Evolutionary conservation across 345 rosid species (phyloP), one percentile per base, ranked within the genome.

Genomic region (Salix purpurea): DNA sequence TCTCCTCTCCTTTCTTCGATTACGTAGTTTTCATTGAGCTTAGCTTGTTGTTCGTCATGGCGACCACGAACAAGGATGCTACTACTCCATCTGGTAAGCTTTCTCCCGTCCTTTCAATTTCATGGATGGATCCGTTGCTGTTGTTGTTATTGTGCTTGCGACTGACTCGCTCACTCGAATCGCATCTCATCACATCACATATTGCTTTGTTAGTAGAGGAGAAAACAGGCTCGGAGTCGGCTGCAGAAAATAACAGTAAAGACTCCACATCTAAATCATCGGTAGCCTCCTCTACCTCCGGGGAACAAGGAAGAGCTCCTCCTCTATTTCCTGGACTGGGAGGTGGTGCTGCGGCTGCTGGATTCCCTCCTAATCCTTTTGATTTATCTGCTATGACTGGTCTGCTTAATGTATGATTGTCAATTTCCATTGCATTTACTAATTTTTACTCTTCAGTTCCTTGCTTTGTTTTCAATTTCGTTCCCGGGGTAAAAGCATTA

Each of bases 361-460:
- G 46, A 23, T 30, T 88, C 19, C 76, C 84, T 70, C 78, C 91
- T 50, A 92, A 91, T 83, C 92, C 96, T 34, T 96, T 93, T 74
- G 99, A 96, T 86, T 96, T 96, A 86, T 96, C 99, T 0, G 92
- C 85, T 24, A 90, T 96, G 95, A 70, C 87, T 73, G 84, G 92
- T 78, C 86, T 96, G 73, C 97, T 96, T 61, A 92, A 94, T 64
- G 98, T 96, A 84, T 70, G 88, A 50, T 34, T 7, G 28, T 52
- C 26, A 61, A 39, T 34, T 76, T 34, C 36, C 39, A 2, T 32
- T 69, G 6, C 18, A 11, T 70, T 14, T 21, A n/a, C 61, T 39
- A 36, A 2, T 67, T 16, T 34, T 15, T 16, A 21, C 19, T 34
- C 3, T 9, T 30, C 13, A 19, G n/a, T 16, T 21, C 3, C 34